Conservation (phyloP, 2,329 filamentous ascomycete genomes). For the Dactylellina leptospora region DNA sequence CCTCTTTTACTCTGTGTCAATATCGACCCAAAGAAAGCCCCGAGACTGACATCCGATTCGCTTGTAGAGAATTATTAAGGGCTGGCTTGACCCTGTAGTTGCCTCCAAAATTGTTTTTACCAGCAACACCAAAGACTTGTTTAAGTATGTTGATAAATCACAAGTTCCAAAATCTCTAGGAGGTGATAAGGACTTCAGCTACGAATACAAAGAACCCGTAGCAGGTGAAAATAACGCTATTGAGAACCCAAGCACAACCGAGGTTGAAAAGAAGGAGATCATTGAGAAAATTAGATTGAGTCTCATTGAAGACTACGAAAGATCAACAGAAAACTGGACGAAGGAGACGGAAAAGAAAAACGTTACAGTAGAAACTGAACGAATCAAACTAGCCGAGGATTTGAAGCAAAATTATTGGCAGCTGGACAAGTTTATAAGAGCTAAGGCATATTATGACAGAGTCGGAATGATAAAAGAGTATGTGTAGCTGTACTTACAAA, state of each 20-base stretch:
- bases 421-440: conserved; percentile 85
- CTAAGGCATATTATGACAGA: conserved; percentile 83
- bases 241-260: conserved; percentile 64
- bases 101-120: conserved; percentile 94
- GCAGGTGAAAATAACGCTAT: conserved; percentile 79
- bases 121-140: conserved; percentile 79
- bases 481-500: too few species aligned
- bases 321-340: conserved; percentile 79
- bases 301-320: conserved; percentile 78
- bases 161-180: conserved; percentile 84
- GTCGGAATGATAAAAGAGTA: conserved; percentile 72
- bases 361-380: conserved; percentile 60
- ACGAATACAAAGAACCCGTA: conserved; percentile 79
- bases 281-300: conserved; percentile 71
- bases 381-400: conserved; percentile 70
- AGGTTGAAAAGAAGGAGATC: conserved; percentile 63
- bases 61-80: conserved; percentile 80
- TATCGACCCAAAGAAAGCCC: not conserved
- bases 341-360: conserved; percentile 56
- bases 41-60: not conserved
- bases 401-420: conserved; percentile 84
- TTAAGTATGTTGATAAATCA: conserved; percentile 74
- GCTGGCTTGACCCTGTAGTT: conserved; percentile 97
- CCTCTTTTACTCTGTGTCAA: not conserved
- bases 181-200: conserved; percentile 84